Evolutionary conservation across 208 protist genomes (phyloP).

Genomic region (Leishmania turanica): DNA sequence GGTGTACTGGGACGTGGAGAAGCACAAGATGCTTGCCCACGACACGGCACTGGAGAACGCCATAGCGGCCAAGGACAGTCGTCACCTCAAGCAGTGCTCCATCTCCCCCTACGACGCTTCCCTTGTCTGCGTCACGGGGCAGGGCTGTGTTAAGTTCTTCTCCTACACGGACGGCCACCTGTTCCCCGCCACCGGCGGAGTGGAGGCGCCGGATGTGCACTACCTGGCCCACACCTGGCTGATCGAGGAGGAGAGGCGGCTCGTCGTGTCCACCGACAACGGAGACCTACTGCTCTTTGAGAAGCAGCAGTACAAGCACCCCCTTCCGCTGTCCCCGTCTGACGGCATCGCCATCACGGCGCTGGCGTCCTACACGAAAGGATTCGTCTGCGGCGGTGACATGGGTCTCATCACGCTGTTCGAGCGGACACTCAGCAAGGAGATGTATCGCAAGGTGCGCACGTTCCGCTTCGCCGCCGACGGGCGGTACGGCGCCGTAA

Average conservation of each 20-base stretch:
- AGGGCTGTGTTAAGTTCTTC: constrained; percentile 91
- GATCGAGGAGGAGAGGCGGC: constrained; percentile 68
- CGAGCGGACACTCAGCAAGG: constrained; percentile 91
- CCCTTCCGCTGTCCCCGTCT: constrained; percentile 85
- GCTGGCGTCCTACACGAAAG: constrained; percentile 90
- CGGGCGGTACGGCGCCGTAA: constrained; percentile 31
- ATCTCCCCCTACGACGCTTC: constrained; percentile 90
- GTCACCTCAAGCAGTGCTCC: constrained; percentile 89
- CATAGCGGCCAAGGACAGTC: constrained; percentile 41
- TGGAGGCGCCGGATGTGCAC: constrained; percentile 77
- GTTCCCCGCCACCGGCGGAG: constrained; percentile 51
- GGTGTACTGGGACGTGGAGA: constrained; percentile 94
- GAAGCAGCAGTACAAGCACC: constrained; percentile 83
- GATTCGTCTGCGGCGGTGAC: constrained; percentile 95
- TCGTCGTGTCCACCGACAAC: constrained; percentile 94
- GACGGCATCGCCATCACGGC: constrained; percentile 91
- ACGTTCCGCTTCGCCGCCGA: constrained; percentile 90
- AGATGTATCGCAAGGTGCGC: constrained; percentile 94
- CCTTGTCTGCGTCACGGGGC: constrained; percentile 93
- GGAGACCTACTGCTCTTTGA: constrained; percentile 96
- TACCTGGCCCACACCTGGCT: constrained; percentile 96
- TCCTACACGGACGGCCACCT: constrained; percentile 79
- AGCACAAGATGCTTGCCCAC: constrained; percentile 79
- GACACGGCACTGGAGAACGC: constrained; percentile 60
- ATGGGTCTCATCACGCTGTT: constrained; percentile 95